Percentiles rank a stretch among this genome's conserved stretches.
Conservation (phyloP, 129 eudicot species). For the Silybum marianum region DNA sequence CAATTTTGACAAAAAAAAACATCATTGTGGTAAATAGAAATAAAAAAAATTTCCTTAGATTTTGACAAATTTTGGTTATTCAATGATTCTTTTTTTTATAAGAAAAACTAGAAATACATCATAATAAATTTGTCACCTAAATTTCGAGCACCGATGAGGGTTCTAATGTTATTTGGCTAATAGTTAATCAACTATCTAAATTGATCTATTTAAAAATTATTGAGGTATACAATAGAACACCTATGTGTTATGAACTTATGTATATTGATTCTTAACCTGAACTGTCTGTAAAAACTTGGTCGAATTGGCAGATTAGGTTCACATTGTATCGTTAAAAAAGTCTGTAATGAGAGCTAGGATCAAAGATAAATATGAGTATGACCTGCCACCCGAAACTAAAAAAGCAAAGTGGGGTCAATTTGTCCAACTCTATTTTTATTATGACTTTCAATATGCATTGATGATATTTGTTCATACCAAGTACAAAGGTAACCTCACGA, state of each 20-base stretch:
- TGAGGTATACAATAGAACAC: not conserved
- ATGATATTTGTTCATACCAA: not conserved
- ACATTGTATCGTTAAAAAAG: not conserved
- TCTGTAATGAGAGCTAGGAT: not conserved
- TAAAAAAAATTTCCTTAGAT: no score
- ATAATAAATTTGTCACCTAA: no score
- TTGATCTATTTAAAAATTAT: no score
- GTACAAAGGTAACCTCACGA: not conserved
- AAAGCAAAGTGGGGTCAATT: not conserved
- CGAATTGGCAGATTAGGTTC: not conserved
- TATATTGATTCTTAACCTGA: not conserved
- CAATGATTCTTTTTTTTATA: no score
- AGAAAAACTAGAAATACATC: no score
- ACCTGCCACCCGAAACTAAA: not conserved
- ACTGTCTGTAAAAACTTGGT: not conserved
- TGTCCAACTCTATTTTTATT: no score
- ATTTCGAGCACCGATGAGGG: no score
- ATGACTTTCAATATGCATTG: not conserved
- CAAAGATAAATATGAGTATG: not conserved
- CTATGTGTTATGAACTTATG: not conserved
- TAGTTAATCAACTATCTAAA: no score
- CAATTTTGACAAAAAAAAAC: not conserved
- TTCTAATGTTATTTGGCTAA: not conserved
- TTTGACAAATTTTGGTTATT: no score
- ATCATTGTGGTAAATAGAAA: not conserved